Evolutionary conservation across 2,329 filamentous ascomycete species (phyloP), one percentile per base, ranked within the genome.

Genomic region (Orbilia quercus): DNA sequence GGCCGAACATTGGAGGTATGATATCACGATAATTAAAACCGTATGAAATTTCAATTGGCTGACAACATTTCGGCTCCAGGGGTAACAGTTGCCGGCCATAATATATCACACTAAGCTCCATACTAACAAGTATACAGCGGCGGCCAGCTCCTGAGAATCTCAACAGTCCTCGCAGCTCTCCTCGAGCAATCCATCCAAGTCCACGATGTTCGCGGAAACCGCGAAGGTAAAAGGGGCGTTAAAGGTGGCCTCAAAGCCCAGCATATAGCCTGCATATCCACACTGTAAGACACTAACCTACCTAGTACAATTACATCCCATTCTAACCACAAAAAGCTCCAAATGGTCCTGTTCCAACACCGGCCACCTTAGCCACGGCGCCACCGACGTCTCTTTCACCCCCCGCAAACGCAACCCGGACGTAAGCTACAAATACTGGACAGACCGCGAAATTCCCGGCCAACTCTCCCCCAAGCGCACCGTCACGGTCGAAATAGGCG

Each of bases 121-220:
- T 9, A 9, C 28, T 31, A 31, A 31, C 28, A 31, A 31, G 4
- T 9, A 31, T 53, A 89, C 77, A 87, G 87, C 2, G 87, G 87
- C 2, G 87, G 87, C 1, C 87, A 89, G 75, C 79, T 89, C 0
- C 83, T 89, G 0, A 81, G 87, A 45, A 80, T 88, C 1, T 86
- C 86, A 1, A 81, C 86, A 36, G 82, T 82, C 1, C 80, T 89
- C 5, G 84, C 87, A 9, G 84, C 87, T 0, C 82, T 89, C 25
- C 85, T 85, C 1, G 82, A 82, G 0, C 83, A 84, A 62, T 81
- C 86, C 0, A 81, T 89, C 28, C 82, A 81, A 23, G 85, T 89
- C 64, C 80, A 80, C 7, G 80, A 88, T 69, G 82, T 89, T 2
- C 80, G 87, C 36, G 87, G 84, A 1, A 88, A 88, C 64, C 82